Base-by-base conservation (phyloP, 441 rosid species). In the Arabidopsis hybrid region DNA sequence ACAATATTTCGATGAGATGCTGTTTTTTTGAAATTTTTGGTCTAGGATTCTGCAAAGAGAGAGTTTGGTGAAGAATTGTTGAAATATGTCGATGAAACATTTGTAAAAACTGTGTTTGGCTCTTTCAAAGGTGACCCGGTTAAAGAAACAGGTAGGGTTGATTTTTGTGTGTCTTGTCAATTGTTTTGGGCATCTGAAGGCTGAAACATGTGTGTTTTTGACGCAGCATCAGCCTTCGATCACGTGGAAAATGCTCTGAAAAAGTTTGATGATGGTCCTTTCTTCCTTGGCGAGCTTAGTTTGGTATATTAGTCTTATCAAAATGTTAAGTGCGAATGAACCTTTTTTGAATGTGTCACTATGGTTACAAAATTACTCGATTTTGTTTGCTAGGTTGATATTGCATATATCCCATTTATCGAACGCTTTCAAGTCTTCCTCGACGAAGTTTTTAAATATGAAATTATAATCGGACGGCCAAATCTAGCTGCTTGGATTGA, bases 271-370 rank as follows among this genome's bases (percentile, higher is more conserved):
- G 90, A 88, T 13, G 92, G 97, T 10, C 92, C 86, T 8, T 91
- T 93, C 80, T 85, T 93, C 79, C 91, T 93, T 1, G 91, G 92
- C 66, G 85, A 86, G 71, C 84, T 91, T 70, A 88, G 97, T 74
- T 81, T 87, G 84, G 92, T 88, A 74, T 38, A 45, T 18, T 16
- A 26, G 10, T 21, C 8, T 5, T 13, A 6, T 12, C 8, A 10
- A 9, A 38, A 26, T 5, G 16, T 10, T 21, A 21, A 21, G 6
- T 60, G 32, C 17, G 11, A 12, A 60, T 36, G 46, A 61, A 38
- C 6, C 14, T 17, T 29, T 26, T 32, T 29, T 21, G 26, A 21
- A 21, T 13, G 5, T 14, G 42, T 53, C 7, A 26, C 13, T n/a
- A 49, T 49, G 26, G 11, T 26, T 35, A 14, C 7, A 35, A 21